phyloP scores from a whole-genome alignment of 441 rosid genomes.

The Adansonia grandidieri region DNA sequence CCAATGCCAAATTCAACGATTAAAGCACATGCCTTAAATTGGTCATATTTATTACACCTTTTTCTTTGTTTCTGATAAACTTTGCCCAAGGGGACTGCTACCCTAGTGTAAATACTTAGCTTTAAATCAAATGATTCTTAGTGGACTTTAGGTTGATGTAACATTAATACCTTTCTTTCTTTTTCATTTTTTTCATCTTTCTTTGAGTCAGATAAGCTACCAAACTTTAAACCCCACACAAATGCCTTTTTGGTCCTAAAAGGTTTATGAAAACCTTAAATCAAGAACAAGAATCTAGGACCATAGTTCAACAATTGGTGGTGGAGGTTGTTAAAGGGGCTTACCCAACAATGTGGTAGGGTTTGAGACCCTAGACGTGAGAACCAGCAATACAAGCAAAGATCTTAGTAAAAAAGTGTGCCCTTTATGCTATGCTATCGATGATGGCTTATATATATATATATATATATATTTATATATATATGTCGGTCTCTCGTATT shows the following conservation, averaged over 20 bases:
- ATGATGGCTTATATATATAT: not conserved
- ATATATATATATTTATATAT: too few relatives aligned
- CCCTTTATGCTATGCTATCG: not conserved
- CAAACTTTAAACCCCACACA: constrained; percentile 23
- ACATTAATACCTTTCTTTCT: not conserved
- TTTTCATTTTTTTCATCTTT: not conserved
- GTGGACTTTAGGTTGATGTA: not conserved
- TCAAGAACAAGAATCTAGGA: constrained; percentile 34
- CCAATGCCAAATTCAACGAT: constrained; percentile 3
- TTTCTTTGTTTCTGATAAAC: not conserved
- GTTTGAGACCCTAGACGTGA: constrained; percentile 24
- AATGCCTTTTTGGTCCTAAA: constrained; percentile 2
- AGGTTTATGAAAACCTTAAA: constrained; percentile 25
- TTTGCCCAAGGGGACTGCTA: not conserved
- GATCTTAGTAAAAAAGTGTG: constrained; percentile 12
- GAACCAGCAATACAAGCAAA: constrained; percentile 4
- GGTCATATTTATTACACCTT: constrained; percentile 11
- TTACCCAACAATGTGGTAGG: constrained; percentile 36
- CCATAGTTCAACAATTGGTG: constrained; percentile 15
- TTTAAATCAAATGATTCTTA: constrained; percentile 1
- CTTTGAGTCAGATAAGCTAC: constrained; percentile 26
- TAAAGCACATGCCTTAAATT: constrained; percentile 1
- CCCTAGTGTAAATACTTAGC: not conserved
- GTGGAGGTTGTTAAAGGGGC: constrained; percentile 27
- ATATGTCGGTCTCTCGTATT: not conserved